These are phyloP conservation scores for Tieghemostelium lacteum DNA, from an alignment of 78 protist species.

Conservation along the genomic window DNA sequence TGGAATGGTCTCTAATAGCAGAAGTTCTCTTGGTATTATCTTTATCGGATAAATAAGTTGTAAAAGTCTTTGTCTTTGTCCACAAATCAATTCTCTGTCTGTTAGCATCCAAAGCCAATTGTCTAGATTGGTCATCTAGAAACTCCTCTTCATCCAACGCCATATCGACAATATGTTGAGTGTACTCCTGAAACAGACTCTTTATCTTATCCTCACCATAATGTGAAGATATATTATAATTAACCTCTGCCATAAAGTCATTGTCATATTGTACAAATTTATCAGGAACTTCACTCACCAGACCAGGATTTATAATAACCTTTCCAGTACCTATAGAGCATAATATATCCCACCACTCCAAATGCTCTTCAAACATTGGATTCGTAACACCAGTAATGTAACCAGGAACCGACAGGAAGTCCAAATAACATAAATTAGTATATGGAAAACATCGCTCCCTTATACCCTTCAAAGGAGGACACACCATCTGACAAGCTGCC, in stretches of 20 bases:
- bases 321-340: conserved; percentile 87
- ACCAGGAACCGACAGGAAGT: conserved; percentile 68
- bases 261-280: conserved; percentile 57
- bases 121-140: conserved; percentile 56
- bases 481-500: conserved; percentile 81
- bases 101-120: conserved; percentile 61
- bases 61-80: conserved; percentile 65
- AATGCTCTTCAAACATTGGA: conserved; percentile 86
- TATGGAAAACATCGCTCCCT: conserved; percentile 84
- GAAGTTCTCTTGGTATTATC: conserved; percentile 29
- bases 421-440: conserved; percentile 78
- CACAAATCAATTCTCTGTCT: conserved; percentile 35
- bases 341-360: conserved; percentile 91
- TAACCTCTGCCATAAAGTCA: conserved; percentile 81
- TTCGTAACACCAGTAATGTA: conserved; percentile 89
- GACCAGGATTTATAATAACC: conserved; percentile 62
- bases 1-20: conserved; percentile 66
- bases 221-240: conserved; percentile 58
- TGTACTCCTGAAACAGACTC: conserved; percentile 75
- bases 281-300: conserved; percentile 53
- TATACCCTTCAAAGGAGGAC: conserved; percentile 86
- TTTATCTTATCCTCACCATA: conserved; percentile 71
- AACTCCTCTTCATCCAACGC: conserved; percentile 82
- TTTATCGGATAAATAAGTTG: conserved; percentile 58
- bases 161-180: conserved; percentile 78